Conservation (phyloP, 2,329 filamentous ascomycete genomes). For the Uncinocarpus reesii region DNA sequence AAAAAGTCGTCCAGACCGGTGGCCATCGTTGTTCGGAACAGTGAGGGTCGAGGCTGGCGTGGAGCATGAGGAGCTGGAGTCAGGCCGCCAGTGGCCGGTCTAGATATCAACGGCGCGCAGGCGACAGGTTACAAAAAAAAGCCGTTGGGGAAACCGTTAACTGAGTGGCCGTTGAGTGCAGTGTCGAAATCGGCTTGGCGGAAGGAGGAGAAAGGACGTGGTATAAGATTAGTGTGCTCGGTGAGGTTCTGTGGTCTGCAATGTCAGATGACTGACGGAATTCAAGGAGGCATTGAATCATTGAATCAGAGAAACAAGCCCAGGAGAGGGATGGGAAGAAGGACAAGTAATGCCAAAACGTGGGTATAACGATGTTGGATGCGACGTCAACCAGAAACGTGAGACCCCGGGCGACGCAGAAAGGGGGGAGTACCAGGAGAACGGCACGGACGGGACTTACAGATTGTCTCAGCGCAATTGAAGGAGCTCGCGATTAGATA, state of each 20-base stretch:
- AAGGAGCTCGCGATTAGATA: background rate
- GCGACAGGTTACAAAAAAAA: slow-evolving; percentile 6
- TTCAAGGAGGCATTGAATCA: no score
- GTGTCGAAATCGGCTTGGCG: slow-evolving; percentile 6
- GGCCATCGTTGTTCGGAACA: slow-evolving; percentile 2
- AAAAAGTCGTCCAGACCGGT: slow-evolving; percentile 50
- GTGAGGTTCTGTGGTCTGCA: no score
- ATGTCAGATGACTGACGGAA: no score
- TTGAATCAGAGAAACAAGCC: no score
- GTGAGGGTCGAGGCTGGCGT: background rate
- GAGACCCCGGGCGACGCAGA: background rate
- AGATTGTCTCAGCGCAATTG: background rate
- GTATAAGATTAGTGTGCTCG: background rate
- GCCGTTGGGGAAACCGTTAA: background rate
- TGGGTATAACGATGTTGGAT: slow-evolving; percentile 1
- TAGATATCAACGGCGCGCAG: background rate
- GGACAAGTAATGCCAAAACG: background rate
- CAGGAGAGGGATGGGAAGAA: no score
- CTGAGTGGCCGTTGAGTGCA: no score
- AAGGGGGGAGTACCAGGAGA: background rate
- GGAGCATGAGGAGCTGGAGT: background rate
- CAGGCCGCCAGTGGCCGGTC: background rate
- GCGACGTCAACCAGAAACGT: slow-evolving; percentile 3
- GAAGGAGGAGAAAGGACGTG: background rate
- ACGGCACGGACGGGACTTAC: background rate